These are phyloP conservation scores for Rauvolfia tetraphylla DNA, from an alignment of 257 asterid genomes.

Conservation along the genomic window DNA sequence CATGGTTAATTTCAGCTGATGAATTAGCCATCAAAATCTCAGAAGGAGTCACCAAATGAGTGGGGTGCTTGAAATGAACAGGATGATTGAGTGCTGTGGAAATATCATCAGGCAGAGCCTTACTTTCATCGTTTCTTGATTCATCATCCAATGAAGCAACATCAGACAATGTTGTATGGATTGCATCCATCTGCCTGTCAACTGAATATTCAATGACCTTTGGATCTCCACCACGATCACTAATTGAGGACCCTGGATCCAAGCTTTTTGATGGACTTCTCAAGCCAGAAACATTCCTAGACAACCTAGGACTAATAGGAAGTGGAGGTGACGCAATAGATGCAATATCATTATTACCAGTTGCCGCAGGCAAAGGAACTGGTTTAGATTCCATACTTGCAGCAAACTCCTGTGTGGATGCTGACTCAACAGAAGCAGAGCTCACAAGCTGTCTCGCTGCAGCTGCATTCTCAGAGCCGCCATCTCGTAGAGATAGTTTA, in stretches of 20 bases:
- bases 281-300: conserved; percentile 62
- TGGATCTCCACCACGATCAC: conserved; percentile 45
- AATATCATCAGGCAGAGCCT: conserved; percentile 52
- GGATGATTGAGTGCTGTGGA: conserved; percentile 50
- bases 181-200: conserved; percentile 62
- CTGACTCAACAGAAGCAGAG: conserved; percentile 41
- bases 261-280: conserved; percentile 56
- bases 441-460: conserved; percentile 36
- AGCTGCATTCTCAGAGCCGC: conserved; percentile 47
- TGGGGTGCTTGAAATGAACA: conserved; percentile 85
- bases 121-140: conserved; percentile 46
- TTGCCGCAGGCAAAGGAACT: conserved; percentile 33
- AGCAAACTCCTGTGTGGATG: conserved; percentile 43
- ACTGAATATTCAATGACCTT: conserved; percentile 62
- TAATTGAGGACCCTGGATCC: conserved; percentile 45
- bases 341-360: conserved; percentile 41
- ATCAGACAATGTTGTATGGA: conserved; percentile 50
- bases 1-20: conserved; percentile 58
- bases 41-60: conserved; percentile 94
- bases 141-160: conserved; percentile 56
- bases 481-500: conserved; percentile 43
- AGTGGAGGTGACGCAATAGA: conserved; percentile 55
- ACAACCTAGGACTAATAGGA: conserved; percentile 75
- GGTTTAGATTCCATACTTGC: conserved; percentile 46
- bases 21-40: conserved; percentile 86